These are phyloP conservation scores for Sambucus nigra DNA, from an alignment of 129 eudicot genomes.

Conservation along the genomic window DNA sequence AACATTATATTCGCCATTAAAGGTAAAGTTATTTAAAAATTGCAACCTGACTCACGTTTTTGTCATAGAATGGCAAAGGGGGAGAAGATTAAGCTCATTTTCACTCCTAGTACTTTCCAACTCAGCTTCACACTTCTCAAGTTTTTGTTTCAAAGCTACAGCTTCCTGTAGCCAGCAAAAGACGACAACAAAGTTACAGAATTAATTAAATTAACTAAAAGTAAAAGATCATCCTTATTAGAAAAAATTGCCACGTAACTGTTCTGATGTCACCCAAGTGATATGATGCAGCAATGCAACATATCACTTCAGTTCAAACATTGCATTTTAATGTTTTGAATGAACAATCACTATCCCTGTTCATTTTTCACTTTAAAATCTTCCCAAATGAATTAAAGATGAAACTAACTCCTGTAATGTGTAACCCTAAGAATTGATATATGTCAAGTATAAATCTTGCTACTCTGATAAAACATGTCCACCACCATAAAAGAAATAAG, in stretches of 20 bases:
- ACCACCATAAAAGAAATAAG: background rate
- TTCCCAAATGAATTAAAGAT: background rate
- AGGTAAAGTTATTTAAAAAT: no score
- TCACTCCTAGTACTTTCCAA: constrained; percentile 47
- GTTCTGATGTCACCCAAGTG: no score
- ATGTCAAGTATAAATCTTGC: background rate
- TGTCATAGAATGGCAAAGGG: constrained; percentile 38
- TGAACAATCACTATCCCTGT: background rate
- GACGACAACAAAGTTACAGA: no score
- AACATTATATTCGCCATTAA: background rate
- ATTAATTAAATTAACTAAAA: no score
- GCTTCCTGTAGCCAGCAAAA: constrained; percentile 20
- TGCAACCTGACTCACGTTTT: constrained; percentile 22
- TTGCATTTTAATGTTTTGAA: background rate
- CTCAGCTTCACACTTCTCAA: constrained; percentile 48
- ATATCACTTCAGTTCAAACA: background rate
- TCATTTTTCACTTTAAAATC: background rate
- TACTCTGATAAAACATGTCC: background rate
- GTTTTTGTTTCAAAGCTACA: constrained; percentile 51
- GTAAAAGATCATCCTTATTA: background rate
- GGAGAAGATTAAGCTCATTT: constrained; percentile 47
- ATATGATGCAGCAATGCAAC: no score
- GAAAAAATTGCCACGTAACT: background rate
- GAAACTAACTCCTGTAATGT: background rate
- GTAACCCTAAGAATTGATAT: background rate